Conservation (phyloP, 306 rosid genomes). For the Vigna hirtella region DNA sequence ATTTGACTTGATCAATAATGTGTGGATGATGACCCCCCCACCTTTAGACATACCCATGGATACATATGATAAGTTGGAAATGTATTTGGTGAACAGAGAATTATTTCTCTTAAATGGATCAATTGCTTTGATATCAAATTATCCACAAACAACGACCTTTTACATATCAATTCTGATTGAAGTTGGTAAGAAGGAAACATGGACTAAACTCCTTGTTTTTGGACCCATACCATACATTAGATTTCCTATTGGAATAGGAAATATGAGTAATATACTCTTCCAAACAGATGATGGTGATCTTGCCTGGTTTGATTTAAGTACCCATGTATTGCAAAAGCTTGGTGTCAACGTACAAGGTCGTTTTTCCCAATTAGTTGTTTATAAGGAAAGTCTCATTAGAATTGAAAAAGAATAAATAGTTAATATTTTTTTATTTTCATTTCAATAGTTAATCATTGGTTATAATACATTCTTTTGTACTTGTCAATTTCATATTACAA, state of each 20-base stretch:
- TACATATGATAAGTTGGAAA: too few species aligned
- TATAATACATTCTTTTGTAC: not conserved
- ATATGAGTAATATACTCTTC: slow-evolving; percentile 22
- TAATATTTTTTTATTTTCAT: not conserved
- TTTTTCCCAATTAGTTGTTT: too few species aligned
- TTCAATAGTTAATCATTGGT: not conserved
- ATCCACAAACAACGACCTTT: too few species aligned
- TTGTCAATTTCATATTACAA: not conserved
- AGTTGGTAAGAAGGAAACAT: not conserved
- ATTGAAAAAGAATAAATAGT: too few species aligned
- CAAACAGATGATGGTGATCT: not conserved
- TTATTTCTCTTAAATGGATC: too few species aligned
- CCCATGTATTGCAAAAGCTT: slow-evolving; percentile 37
- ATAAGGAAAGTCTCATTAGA: not conserved
- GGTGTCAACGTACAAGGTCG: not conserved
- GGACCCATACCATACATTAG: not conserved
- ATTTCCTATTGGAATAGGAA: not conserved
- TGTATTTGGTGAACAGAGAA: too few species aligned
- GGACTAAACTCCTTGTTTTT: not conserved
- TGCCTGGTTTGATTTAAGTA: not conserved
- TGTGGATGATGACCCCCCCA: too few species aligned
- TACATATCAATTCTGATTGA: not conserved
- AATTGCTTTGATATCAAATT: too few species aligned
- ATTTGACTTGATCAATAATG: too few species aligned
- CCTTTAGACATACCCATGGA: not conserved